Base-by-base conservation (phyloP, 1,284 basidiomycete genomes). In the Boletellus deceptivus region DNA sequence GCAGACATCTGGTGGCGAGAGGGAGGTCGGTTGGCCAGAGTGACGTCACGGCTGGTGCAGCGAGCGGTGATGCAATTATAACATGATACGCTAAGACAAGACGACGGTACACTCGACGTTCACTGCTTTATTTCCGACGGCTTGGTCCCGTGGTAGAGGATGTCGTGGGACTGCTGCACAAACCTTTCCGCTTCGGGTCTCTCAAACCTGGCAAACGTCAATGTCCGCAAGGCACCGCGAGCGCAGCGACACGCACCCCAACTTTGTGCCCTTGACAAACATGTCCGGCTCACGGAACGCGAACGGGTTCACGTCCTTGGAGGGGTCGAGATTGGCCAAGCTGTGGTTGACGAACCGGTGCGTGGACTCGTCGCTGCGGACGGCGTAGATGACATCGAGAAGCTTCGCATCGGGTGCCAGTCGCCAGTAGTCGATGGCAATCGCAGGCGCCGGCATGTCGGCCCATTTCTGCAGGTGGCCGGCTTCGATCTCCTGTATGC, bases 391-490 rank as follows among this genome's bases (percentile, higher is more conserved):
- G 43, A 98, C 89, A 62, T 98, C 95, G 22, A 91, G 74, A 54
- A 98, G 72, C 60, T 82, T 92, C 0, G 93, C 88, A 59, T 87
- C 76, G 2, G 77, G 67, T 1, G 73, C 68, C 33, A 97, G 77
- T 48, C 93, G 85, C 94, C 94, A 98, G 73, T 98, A 97, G 65
- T 95, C 91, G 60, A 91, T 93, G 17, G 94, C 90, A 66, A 98
- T 96, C 62, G 83, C 75, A 0, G 94, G 94, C 1, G 94, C 94
- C 13, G 89, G 82, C 58, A 74, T 72, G 59, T 54, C 39, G 36
- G 50, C 76, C 95, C 95, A 98, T 69, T 91, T 88, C 0, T 95
- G 93, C 47, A 98, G 75, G 40, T 80, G 81, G 14, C 93, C 93
- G n/a, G 77, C 77, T 65, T 94, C 87, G 20, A 98, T 76, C 54